phyloP scores from a whole-genome alignment of 1,284 basidiomycete genomes.

The Laetiporus sulphureus region DNA sequence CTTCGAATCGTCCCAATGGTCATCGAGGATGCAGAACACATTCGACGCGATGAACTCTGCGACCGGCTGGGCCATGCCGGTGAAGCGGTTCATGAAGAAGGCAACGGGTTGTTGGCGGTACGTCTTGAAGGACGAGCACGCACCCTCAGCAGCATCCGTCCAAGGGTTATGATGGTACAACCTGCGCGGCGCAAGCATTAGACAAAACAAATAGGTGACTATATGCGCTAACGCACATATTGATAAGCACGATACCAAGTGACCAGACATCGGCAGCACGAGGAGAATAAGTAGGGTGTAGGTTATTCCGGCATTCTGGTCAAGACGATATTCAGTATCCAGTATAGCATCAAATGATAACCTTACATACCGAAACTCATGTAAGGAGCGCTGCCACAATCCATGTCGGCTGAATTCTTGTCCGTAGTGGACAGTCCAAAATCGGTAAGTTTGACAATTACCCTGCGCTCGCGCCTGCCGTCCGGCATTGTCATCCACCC shows the following conservation, averaged over 20 bases:
- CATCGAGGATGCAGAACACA: constrained; percentile 81
- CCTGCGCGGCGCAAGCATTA: constrained; percentile 36
- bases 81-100: constrained; percentile 88
- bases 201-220: constrained; percentile 3
- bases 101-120: constrained; percentile 76
- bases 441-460: constrained; percentile 91
- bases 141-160: constrained; percentile 82
- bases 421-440: constrained; percentile 95
- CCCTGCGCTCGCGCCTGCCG: constrained; percentile 62
- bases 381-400: constrained; percentile 97
- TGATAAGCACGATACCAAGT: constrained; percentile 96
- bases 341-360: too few species aligned
- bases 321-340: constrained; percentile 1
- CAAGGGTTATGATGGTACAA: constrained; percentile 98
- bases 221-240: constrained; percentile 60
- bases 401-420: constrained; percentile 87
- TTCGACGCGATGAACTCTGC: constrained; percentile 82
- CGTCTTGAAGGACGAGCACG: constrained; percentile 77
- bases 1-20: constrained; percentile 44
- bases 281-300: constrained; percentile 88
- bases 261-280: constrained; percentile 98
- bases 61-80: constrained; percentile 85
- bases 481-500: constrained; percentile 51
- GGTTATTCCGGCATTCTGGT: constrained; percentile 94
- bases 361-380: constrained; percentile 85